A percentile compares a stretch with the other conserved stretches of the same genome.
phyloP scores from a whole-genome alignment of 495 filamentous ascomycete genomes.

The Penicillium simplicissimum region DNA sequence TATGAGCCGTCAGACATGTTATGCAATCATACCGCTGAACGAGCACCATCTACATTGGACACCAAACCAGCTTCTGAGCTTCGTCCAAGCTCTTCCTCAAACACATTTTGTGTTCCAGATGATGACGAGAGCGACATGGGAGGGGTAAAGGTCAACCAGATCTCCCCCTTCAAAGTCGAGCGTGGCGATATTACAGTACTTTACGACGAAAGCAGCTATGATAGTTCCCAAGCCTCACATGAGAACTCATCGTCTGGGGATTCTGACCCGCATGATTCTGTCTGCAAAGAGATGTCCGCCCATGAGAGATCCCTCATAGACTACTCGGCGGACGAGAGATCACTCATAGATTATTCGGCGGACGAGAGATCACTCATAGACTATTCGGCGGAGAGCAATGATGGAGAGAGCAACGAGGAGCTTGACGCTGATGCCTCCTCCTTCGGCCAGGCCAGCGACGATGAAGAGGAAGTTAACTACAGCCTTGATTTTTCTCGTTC shows the following conservation, averaged over 20 bases:
- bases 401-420: slow-evolving; percentile 7
- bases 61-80: slow-evolving; percentile 5
- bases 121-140: slow-evolving; percentile 44
- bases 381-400: slow-evolving; percentile 5
- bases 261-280: background rate
- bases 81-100: slow-evolving; percentile 24
- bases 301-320: background rate
- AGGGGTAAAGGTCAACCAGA: slow-evolving; percentile 5
- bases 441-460: background rate
- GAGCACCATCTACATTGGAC: background rate
- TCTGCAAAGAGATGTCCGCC: background rate
- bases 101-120: slow-evolving; percentile 50
- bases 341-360: background rate
- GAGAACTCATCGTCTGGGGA: background rate
- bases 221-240: background rate
- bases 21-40: background rate
- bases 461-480: background rate
- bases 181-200: background rate
- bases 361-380: background rate
- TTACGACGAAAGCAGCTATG: background rate
- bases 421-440: slow-evolving; percentile 10
- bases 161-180: background rate
- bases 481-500: background rate
- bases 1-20: background rate
- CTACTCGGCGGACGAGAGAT: background rate